Conservation (phyloP, 306 rosid species). For the Potentilla sterilis region DNA sequence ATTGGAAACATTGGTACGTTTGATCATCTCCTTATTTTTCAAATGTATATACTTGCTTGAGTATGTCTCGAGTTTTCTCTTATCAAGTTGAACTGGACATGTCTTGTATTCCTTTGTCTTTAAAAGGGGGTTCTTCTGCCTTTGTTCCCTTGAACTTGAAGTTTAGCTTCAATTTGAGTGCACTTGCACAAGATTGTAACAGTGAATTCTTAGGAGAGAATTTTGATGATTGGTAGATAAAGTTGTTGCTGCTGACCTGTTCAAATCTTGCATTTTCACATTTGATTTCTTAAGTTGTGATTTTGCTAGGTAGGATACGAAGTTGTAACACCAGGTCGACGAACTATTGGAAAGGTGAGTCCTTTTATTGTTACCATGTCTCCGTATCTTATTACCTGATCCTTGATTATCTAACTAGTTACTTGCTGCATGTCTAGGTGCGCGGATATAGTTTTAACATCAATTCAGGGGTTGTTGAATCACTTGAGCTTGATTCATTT, state of each 20-base stretch:
- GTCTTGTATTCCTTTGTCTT: neutral
- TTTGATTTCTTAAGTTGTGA: constrained; percentile 30
- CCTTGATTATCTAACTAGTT: constrained; percentile 16
- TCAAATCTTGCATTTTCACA: neutral
- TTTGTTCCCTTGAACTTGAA: neutral
- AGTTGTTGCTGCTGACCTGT: neutral
- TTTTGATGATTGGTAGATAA: neutral
- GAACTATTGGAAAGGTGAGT: constrained; percentile 76
- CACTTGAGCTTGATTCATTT: constrained; percentile 90
- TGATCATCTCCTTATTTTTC: neutral
- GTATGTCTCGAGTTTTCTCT: neutral
- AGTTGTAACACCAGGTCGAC: constrained; percentile 80
- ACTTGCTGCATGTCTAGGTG: constrained; percentile 47
- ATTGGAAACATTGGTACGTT: constrained; percentile 32
- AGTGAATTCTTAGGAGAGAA: neutral
- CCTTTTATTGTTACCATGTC: constrained; percentile 11
- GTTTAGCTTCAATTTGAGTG: neutral
- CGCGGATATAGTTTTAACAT: constrained; percentile 87
- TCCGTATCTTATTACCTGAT: constrained; percentile 2
- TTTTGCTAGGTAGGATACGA: constrained; percentile 86
- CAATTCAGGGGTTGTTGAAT: constrained; percentile 77
- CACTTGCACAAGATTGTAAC: neutral
- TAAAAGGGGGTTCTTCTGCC: neutral
- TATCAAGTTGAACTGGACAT: neutral
- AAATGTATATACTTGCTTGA: neutral